phyloP scores from a whole-genome alignment of 2,329 filamentous ascomycete species.

The Ophiocordyceps robertsii region DNA sequence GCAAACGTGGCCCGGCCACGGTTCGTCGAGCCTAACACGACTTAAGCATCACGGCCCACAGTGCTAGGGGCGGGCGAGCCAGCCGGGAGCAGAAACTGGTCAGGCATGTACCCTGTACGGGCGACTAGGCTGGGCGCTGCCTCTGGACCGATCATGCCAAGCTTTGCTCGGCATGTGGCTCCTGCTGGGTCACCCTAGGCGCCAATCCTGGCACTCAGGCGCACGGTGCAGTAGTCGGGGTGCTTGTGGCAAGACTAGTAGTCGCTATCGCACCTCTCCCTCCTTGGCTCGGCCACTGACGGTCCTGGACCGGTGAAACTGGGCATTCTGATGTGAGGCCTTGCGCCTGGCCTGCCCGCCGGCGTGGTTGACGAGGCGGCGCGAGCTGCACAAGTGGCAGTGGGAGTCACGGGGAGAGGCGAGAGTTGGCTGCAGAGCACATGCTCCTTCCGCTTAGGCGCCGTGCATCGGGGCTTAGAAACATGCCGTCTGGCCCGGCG shows the following conservation, averaged over 20 bases:
- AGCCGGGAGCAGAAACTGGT: not conserved
- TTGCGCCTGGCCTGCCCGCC: not conserved
- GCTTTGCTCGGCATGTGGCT: constrained; percentile 14
- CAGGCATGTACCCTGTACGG: not conserved
- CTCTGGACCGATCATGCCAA: constrained; percentile 9
- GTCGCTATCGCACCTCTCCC: not conserved
- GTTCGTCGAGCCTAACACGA: constrained; percentile 1
- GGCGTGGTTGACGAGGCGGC: not conserved
- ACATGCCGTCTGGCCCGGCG: too few relatives aligned
- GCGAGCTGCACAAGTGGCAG: not conserved
- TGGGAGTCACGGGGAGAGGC: too few relatives aligned
- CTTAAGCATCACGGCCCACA: not conserved
- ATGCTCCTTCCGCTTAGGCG: too few relatives aligned
- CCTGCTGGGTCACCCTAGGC: constrained; percentile 5
- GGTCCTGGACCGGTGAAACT: not conserved
- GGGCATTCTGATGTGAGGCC: not conserved
- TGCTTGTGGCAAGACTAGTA: not conserved
- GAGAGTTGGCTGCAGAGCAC: too few relatives aligned
- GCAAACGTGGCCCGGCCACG: constrained; percentile 1
- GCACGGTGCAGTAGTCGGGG: constrained; percentile 1
- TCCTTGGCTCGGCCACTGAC: not conserved
- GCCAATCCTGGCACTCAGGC: constrained; percentile 7
- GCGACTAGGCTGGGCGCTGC: not conserved
- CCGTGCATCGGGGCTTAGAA: too few relatives aligned
- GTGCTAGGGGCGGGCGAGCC: too few relatives aligned